Evolutionary conservation across 2,329 filamentous ascomycete species (phyloP), one percentile per base, ranked within the genome.

Genomic region (Ustulina deusta): DNA sequence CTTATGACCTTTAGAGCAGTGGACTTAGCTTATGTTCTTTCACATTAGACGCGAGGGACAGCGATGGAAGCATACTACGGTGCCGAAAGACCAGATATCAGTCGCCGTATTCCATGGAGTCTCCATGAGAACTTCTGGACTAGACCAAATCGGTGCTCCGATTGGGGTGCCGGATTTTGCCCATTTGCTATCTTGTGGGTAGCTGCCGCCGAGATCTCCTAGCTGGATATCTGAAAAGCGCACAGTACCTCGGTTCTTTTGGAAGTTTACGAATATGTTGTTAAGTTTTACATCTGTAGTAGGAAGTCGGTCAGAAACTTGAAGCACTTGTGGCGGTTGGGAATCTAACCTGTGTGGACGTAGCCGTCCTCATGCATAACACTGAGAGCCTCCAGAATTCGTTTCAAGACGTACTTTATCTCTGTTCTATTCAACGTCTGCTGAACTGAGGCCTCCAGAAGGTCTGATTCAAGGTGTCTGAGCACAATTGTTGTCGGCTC

Each of bases 41-140:
- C 15, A 32, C 25, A 32, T n/a, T 15, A 29, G 22, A 15, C 22
- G 46, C 25, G 22, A 27, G 25, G 15, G 15, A 32, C 25, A 32
- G 7, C 6, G 25, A 51, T 32, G 27, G 27, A 32, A 11, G 3
- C 56, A 36, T 59, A 59, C 42, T 17, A 49, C 10, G 10, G 15
- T 38, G 42, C 42, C 57, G 34, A 60, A 59, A 36, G 57, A 60
- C 57, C 42, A 60, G 2, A 60, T 49, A 27, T 60, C 57, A 27
- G 44, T 60, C 4, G 57, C 57, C 0, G 57, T 60, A 17, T 27
- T 27, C 57, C 57, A 60, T 6, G 42, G 32, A 9, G 27, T 25
- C n/a, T 49, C 20, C 44, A 49, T 27, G 20, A 34, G 25, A 9
- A 34, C 17, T 58, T 58, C 55, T 20, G 55, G 55, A 22, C 55